Percentiles rank a stretch among this genome's conserved stretches.
Evolutionary conservation across 2,329 filamentous ascomycete genomes (phyloP).

Genomic region (Xenosphaeropsis pyriputrescens): DNA sequence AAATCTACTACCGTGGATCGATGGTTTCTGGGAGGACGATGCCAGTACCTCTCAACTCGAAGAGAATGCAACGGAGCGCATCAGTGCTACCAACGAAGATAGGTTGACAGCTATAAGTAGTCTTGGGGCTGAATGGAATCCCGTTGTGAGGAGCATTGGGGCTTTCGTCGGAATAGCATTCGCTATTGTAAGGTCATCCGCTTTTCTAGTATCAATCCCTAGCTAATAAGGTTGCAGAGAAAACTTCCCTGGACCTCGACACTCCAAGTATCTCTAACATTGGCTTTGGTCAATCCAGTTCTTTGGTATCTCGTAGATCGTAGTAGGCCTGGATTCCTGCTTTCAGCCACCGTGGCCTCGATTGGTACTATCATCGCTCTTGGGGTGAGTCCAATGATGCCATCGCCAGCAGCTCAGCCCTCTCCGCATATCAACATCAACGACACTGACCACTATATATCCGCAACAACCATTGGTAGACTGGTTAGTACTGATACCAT

Average conservation of each 20-base stretch:
- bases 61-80: constrained; percentile 4
- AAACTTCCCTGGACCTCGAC: constrained; percentile 89
- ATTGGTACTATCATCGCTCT: constrained; percentile 62
- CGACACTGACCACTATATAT: constrained; percentile 1
- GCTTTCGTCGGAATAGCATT: constrained; percentile 63
- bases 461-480: constrained; percentile 30
- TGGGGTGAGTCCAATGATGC: constrained; percentile 62
- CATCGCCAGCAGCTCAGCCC: constrained; percentile 34
- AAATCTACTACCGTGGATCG: constrained; percentile 70
- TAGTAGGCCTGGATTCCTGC: constrained; percentile 67
- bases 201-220: no score
- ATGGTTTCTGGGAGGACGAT: constrained; percentile 52
- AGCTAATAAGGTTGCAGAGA: constrained; percentile 35
- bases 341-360: constrained; percentile 61
- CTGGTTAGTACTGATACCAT: constrained; percentile 47
- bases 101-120: constrained; percentile 14
- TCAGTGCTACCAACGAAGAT: constrained; percentile 10
- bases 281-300: constrained; percentile 82
- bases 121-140: constrained; percentile 55
- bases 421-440: constrained; percentile 6
- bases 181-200: constrained; percentile 54
- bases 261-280: constrained; percentile 78
- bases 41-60: constrained; percentile 3
- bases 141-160: constrained; percentile 52
- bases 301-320: constrained; percentile 96